A percentile compares a stretch with the other conserved stretches of the same genome.
Conservation (phyloP, 768 basidiomycete genomes). For the Chlorophyllum brunneum region DNA sequence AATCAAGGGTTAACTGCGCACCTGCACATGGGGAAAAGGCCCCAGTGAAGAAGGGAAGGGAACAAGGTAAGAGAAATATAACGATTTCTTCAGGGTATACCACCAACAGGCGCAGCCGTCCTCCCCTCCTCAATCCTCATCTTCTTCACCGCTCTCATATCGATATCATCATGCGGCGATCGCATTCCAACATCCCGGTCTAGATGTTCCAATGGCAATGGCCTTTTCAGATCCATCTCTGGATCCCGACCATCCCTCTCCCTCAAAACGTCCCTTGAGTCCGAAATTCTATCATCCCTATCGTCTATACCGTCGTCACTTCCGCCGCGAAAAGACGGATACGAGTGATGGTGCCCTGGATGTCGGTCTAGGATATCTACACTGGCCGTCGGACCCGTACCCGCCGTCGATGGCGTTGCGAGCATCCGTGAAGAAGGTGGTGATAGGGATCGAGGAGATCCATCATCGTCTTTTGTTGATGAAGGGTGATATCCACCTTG, state of each 20-base stretch:
- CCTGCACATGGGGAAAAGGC: constrained; percentile 18
- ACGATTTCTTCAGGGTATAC: constrained; percentile 50
- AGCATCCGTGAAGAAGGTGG: constrained; percentile 55
- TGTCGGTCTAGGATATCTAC: constrained; percentile 12
- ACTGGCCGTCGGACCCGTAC: constrained; percentile 21
- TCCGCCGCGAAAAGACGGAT: constrained; percentile 15
- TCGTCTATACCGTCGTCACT: constrained; percentile 12
- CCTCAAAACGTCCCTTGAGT: constrained; percentile 17
- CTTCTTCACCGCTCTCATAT: constrained; percentile 54
- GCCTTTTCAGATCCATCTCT: constrained; percentile 59
- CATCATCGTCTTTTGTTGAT: constrained; percentile 30
- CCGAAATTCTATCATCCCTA: constrained; percentile 11
- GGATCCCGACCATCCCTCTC: constrained; percentile 42
- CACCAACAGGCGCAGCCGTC: constrained; percentile 27
- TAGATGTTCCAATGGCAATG: constrained; percentile 43
- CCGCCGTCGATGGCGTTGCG: constrained; percentile 41
- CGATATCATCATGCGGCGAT: constrained; percentile 49
- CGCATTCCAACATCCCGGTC: constrained; percentile 64
- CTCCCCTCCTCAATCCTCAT: constrained; percentile 57
- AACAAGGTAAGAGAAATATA: neutral
- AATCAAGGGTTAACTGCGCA: constrained; percentile 7
- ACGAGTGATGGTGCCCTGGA: constrained; percentile 16
- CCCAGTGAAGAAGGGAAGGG: neutral
- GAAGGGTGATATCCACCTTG: neutral
- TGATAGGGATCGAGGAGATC: constrained; percentile 46